Evolutionary conservation across 768 basidiomycete species (phyloP).

Genomic region (Megacollybia marginata): DNA sequence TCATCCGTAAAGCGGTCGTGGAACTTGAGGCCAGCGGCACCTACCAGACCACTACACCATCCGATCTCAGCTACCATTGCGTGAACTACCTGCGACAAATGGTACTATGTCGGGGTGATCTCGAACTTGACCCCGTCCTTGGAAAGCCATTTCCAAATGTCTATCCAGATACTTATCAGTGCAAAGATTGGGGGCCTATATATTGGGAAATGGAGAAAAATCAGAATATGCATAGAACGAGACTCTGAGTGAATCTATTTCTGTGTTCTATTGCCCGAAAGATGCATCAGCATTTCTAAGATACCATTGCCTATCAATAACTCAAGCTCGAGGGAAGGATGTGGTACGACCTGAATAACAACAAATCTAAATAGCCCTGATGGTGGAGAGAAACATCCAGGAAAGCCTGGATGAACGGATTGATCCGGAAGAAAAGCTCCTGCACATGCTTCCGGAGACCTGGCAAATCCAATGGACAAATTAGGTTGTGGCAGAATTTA

Average conservation of each 20-base stretch:
- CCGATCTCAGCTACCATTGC: slow-evolving; percentile 3
- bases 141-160: slow-evolving; percentile 2
- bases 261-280: no score
- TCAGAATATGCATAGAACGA: neutral
- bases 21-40: neutral
- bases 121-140: slow-evolving; percentile 2
- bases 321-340: no score
- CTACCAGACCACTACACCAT: neutral
- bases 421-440: no score
- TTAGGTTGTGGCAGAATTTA: no score
- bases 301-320: no score
- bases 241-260: neutral
- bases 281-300: no score
- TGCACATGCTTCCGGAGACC: no score
- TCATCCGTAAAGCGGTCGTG: slow-evolving; percentile 3
- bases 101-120: slow-evolving; percentile 3
- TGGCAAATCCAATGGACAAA: no score
- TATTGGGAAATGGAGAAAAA: slow-evolving; percentile 7
- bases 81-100: slow-evolving; percentile 6
- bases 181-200: slow-evolving; percentile 7
- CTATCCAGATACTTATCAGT: slow-evolving; percentile 6
- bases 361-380: no score
- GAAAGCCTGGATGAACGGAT: no score
- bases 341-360: no score
- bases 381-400: no score